These are phyloP conservation scores for Ophiocordyceps sinensis DNA, from an alignment of 2,329 filamentous ascomycete species.

Conservation along the genomic window DNA sequence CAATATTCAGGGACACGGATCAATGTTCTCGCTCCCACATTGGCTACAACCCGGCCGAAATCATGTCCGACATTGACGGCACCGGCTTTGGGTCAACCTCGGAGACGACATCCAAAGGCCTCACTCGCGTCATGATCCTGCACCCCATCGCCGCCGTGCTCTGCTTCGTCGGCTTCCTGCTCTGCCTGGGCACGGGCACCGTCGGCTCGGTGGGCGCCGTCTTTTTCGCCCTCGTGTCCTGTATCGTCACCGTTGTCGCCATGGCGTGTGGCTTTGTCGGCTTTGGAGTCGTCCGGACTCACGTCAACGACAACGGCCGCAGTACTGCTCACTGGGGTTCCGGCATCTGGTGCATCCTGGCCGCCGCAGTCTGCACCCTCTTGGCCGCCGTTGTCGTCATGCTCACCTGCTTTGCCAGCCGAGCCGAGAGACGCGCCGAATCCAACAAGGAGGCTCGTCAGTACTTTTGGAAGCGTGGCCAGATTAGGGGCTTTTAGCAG, in stretches of 20 bases:
- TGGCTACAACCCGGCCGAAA: conserved; percentile 39
- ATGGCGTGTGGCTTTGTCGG: conserved; percentile 41
- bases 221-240: conserved; percentile 32
- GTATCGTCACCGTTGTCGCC: conserved; percentile 35
- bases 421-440: conserved; percentile 18
- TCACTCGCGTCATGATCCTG: conserved; percentile 46
- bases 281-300: conserved; percentile 37
- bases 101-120: conserved; percentile 27
- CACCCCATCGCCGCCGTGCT: conserved; percentile 45
- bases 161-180: conserved; percentile 43
- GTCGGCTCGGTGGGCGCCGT: conserved; percentile 37
- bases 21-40: conserved; percentile 32
- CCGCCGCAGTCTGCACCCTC: conserved; percentile 37
- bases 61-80: conserved; percentile 24
- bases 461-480: conserved; percentile 7
- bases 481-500: not conserved
- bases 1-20: conserved; percentile 19
- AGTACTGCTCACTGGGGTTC: conserved; percentile 33
- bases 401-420: conserved; percentile 43
- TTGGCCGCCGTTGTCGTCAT: conserved; percentile 43
- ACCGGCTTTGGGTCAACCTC: conserved; percentile 27
- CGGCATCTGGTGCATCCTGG: conserved; percentile 46
- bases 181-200: conserved; percentile 36
- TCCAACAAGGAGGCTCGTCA: conserved; percentile 13
- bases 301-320: conserved; percentile 35